phyloP scores from a whole-genome alignment of 1,284 basidiomycete species.

The Stereum hirsutum region DNA sequence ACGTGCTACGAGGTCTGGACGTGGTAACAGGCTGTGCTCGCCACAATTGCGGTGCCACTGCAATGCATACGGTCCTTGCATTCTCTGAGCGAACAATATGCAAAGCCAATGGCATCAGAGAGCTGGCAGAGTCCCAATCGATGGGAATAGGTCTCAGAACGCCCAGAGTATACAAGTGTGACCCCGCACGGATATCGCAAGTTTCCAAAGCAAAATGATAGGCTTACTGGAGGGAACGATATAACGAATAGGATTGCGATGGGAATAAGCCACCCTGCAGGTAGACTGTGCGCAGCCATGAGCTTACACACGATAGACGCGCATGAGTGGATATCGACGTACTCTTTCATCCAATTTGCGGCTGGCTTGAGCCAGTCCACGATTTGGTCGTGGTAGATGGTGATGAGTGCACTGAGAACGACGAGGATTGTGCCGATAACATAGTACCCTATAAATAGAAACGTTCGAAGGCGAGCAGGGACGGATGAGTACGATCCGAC shows the following conservation, averaged over 20 bases:
- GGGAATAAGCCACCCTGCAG: conserved; percentile 72
- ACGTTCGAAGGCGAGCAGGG: too few relatives aligned
- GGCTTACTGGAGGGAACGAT: conserved; percentile 62
- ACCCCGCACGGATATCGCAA: background rate
- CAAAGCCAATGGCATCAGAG: too few relatives aligned
- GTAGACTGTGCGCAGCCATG: conserved; percentile 18
- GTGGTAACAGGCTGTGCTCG: too few relatives aligned
- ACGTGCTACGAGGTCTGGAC: too few relatives aligned
- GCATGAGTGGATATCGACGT: conserved; percentile 14
- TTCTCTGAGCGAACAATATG: too few relatives aligned
- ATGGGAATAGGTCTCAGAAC: too few relatives aligned
- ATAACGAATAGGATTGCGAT: conserved; percentile 73
- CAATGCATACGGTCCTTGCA: too few relatives aligned
- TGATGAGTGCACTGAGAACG: conserved; percentile 40
- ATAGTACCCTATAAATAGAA: conserved; percentile 29
- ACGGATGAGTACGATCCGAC: background rate
- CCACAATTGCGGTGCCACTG: too few relatives aligned
- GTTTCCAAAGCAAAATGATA: conserved; percentile 11
- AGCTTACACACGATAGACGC: conserved; percentile 22
- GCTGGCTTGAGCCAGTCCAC: conserved; percentile 47
- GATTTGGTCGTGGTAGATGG: conserved; percentile 47
- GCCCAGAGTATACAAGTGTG: too few relatives aligned
- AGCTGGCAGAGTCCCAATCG: too few relatives aligned
- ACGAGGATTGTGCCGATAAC: conserved; percentile 19
- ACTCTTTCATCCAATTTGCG: conserved; percentile 40